phyloP scores from a whole-genome alignment of 495 filamentous ascomycete species.

The Poronia punctata region DNA sequence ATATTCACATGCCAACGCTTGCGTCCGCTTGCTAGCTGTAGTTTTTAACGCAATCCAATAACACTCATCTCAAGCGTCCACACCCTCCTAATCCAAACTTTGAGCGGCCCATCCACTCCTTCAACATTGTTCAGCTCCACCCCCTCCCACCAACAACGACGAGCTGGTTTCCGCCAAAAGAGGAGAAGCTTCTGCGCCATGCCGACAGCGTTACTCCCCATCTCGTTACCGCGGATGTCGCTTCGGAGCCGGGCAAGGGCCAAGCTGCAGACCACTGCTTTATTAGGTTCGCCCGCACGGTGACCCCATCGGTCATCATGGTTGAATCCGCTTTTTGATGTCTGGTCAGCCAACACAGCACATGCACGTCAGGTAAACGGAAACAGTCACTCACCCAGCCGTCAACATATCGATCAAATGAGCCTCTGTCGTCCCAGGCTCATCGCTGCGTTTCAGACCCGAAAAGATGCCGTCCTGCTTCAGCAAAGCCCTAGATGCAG shows the following conservation, averaged over 20 bases:
- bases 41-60: slow-evolving; percentile 69
- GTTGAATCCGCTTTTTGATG: slow-evolving; percentile 77
- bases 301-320: slow-evolving; percentile 94
- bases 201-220: slow-evolving; percentile 74
- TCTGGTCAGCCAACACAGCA: slow-evolving; percentile 11
- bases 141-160: slow-evolving; percentile 98
- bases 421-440: slow-evolving; percentile 92
- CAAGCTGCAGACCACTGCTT: slow-evolving; percentile 95
- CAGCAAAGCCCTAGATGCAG: slow-evolving; percentile 78
- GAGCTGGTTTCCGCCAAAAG: slow-evolving; percentile 96
- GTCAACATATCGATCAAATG: slow-evolving; percentile 99
- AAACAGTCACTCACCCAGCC: slow-evolving; percentile 63
- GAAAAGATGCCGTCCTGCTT: slow-evolving; percentile 95
- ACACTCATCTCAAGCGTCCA: slow-evolving; percentile 99
- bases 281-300: slow-evolving; percentile 90
- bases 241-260: slow-evolving; percentile 88
- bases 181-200: slow-evolving; percentile 98
- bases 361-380: slow-evolving; percentile 2
- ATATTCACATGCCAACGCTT: slow-evolving; percentile 18
- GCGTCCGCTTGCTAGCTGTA: slow-evolving; percentile 13
- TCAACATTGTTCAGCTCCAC: slow-evolving; percentile 88
- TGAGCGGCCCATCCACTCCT: slow-evolving; percentile 83
- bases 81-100: slow-evolving; percentile 95
- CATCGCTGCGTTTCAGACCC: slow-evolving; percentile 87
- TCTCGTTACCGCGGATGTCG: slow-evolving; percentile 74